Evolutionary conservation across 1,139 yeast species (phyloP), one percentile per base, ranked within the genome.

Genomic region (Blastobotrys arbuscula): DNA sequence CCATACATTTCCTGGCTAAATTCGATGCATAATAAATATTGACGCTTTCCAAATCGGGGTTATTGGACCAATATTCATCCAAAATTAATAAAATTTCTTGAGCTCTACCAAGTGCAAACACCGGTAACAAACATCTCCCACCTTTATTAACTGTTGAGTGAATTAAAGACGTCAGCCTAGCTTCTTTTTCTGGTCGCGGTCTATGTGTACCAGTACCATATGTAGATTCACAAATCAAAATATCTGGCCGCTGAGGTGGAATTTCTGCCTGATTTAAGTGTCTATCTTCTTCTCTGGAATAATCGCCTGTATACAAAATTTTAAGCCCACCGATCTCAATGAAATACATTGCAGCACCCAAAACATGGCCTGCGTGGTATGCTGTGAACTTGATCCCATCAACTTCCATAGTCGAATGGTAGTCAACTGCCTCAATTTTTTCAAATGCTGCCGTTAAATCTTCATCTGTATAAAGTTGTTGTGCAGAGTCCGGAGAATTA

Each of bases 161-260:
- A 26, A 92, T 87, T 42, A 88, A 69, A 47, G 81, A 82, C 3
- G 95, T 87, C 57, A 92, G 71, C 59, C 92, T 77, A 13, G 78
- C 73, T 64, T 92, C 98, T 64, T 92, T 84, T 53, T 87, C 96
- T 20, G 77, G 67, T 55, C 97, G 73, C 2, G 97, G 95, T 63
- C 89, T 96, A 63, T 90, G 96, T 0, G 96, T 88, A 45, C 97
- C 97, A 0, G 98, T 94, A 47, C 98, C 99, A 65, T 90, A 92
- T 0, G 99, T 92, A 3, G 97, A 86, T 66, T 92, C 99, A 0
- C 95, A 85, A 58, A 92, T 90, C 44, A 94, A 73, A 41, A 92
- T 78, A 67, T 94, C 97, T 0, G 98, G 97, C 54, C 84, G 77
- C 34, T 77, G 75, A 0, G 94, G 87, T 0, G 99, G 99, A 1